phyloP scores from a whole-genome alignment of 208 protist genomes.

The Hexamita inflata region DNA sequence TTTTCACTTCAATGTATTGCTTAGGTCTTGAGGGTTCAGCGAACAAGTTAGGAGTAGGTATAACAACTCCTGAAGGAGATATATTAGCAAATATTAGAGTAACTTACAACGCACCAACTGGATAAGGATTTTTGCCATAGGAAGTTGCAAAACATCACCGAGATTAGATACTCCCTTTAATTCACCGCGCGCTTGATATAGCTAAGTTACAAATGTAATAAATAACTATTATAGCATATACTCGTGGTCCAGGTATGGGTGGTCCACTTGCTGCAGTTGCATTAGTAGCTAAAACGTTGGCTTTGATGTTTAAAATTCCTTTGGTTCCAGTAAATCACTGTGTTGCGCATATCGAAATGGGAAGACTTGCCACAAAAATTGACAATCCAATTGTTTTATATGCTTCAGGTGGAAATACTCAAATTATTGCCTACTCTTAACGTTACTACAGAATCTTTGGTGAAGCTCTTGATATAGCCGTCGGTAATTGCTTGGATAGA shows the following conservation, averaged over 20 bases:
- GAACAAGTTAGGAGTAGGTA: slow-evolving; percentile 94
- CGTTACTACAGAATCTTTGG: slow-evolving; percentile 92
- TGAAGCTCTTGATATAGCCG: slow-evolving; percentile 97
- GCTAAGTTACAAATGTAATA: slow-evolving; percentile 61
- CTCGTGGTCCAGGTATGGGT: slow-evolving; percentile 85
- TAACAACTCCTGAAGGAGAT: slow-evolving; percentile 69
- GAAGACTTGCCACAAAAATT: slow-evolving; percentile 71
- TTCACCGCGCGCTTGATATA: slow-evolving; percentile 68
- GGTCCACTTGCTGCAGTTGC: slow-evolving; percentile 66
- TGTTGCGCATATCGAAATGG: slow-evolving; percentile 99
- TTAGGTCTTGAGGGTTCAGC: slow-evolving; percentile 92
- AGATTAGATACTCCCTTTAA: slow-evolving; percentile 53
- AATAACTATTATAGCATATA: slow-evolving; percentile 80
- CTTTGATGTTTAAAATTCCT: slow-evolving; percentile 64
- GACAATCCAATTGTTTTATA: slow-evolving; percentile 90
- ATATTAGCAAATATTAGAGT: slow-evolving; percentile 84
- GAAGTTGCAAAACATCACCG: slow-evolving; percentile 92
- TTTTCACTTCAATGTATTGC: too few species aligned
- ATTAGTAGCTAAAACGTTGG: slow-evolving; percentile 60
- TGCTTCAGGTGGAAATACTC: slow-evolving; percentile 95
- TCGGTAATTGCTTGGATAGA: slow-evolving; percentile 82
- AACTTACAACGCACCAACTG: slow-evolving; percentile 80
- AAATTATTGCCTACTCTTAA: slow-evolving; percentile 82
- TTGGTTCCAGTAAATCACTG: slow-evolving; percentile 96
- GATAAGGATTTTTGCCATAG: slow-evolving; percentile 83